Base-by-base conservation (phyloP, 768 basidiomycete species). In the Rhizopogon rudus region DNA sequence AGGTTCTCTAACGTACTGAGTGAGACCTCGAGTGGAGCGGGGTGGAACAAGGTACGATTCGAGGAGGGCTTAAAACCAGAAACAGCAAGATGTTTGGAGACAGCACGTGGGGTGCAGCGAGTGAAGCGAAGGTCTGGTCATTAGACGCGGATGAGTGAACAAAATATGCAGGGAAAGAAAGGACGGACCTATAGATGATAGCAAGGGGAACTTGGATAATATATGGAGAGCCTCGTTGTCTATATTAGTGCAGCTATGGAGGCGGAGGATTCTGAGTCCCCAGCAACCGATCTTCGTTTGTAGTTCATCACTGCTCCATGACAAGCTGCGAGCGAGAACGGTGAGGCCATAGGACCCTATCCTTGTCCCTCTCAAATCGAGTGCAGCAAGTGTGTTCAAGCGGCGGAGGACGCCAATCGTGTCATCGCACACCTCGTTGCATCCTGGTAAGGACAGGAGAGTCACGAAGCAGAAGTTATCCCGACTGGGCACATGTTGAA, bases 401-500 rank as follows among this genome's bases (percentile, higher is more conserved):
- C 67, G 60, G 29, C 75, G 77, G 29, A 91, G 72, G 8, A 70
- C 64, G 40, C 75, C 54, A 25, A 88, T 73, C 45, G 77, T 79
- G 25, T 77, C 68, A 65, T 91, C 89, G 28, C 75, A 80, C 0
- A 91, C 72, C n/a, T 79, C 72, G 10, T 55, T 52, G 59, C 85
- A 86, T 5, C 74, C 67, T 3, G 81, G 75, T 8, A 91, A 71
- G 45, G 86, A 76, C 22, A 92, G 67, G 10, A 88, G 65, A 5
- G 88, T 86, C 52, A 91, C 57, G 33, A 91, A 74, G 3, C 86
- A 75, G 65, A 88, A 91, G 22, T 78, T 62, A 3, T 74, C 62
- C 0, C 84, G 81, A 43, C 76, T 70, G 1, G 78, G 76, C 41
- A 90, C 79, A 14, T 58, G 59, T 58, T 88, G 87, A 12, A 90